These are phyloP conservation scores for Fistulifera pelliculosa DNA, from an alignment of 108 stramenopile genomes.

Conservation along the genomic window DNA sequence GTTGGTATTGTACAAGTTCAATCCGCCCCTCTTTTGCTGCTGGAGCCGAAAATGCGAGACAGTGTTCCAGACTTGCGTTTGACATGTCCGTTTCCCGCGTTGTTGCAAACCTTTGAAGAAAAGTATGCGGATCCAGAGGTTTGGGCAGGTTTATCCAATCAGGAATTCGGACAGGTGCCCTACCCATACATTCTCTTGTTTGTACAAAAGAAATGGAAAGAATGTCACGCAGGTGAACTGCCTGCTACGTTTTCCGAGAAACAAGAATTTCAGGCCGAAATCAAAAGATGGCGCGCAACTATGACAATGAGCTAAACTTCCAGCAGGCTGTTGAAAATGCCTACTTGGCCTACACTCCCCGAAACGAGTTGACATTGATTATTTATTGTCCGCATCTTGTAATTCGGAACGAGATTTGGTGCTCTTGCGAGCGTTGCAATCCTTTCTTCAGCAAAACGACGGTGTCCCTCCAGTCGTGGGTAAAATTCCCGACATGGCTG, in stretches of 20 bases:
- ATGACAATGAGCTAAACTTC: conserved; percentile 72
- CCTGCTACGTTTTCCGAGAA: conserved; percentile 72
- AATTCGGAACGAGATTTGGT: conserved; percentile 3
- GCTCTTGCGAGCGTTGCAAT: conserved; percentile 30
- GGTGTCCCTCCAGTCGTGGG: conserved; percentile 78
- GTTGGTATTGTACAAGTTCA: conserved; percentile 81
- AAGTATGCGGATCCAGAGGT: conserved; percentile 26
- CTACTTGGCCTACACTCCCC: conserved; percentile 73
- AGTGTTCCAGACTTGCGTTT: conserved; percentile 69
- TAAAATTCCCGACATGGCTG: conserved; percentile 90
- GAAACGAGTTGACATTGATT: too few species aligned
- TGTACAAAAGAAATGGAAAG: conserved; percentile 40
- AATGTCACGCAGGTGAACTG: conserved; percentile 11
- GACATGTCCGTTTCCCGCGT: conserved; percentile 30
- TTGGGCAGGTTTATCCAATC: conserved; percentile 34
- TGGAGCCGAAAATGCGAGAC: conserved; percentile 72
- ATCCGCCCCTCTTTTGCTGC: conserved; percentile 33
- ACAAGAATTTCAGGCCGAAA: conserved; percentile 50
- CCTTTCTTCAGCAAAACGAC: conserved; percentile 36
- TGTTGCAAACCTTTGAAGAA: conserved; percentile 16
- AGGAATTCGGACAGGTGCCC: conserved; percentile 77
- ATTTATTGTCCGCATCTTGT: too few species aligned
- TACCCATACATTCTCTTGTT: conserved; percentile 72
- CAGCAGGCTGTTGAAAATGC: conserved; percentile 75
- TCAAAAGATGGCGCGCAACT: conserved; percentile 54